A percentile compares a stretch with the other conserved stretches of the same genome.
phyloP scores from a whole-genome alignment of 306 rosid species.

The Quercus engelmannii region DNA sequence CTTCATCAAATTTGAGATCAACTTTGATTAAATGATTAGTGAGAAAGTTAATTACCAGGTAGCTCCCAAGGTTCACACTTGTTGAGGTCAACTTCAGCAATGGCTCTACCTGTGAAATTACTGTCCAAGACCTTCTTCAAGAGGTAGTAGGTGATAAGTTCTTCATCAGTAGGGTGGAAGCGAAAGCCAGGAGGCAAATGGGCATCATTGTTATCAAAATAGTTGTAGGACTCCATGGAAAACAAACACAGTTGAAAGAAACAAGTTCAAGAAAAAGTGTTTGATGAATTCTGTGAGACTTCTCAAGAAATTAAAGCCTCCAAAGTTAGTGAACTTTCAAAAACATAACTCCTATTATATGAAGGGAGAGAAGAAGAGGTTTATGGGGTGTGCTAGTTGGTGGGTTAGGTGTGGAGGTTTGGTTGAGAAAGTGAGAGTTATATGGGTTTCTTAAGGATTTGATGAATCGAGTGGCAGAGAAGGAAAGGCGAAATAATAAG shows the following conservation, averaged over 20 bases:
- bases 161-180: conserved; percentile 97
- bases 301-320: neutral
- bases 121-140: conserved; percentile 81
- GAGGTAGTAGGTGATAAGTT: conserved; percentile 82
- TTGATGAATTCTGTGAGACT: neutral
- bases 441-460: conserved; percentile 48
- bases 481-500: conserved; percentile 31
- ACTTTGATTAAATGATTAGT: neutral
- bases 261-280: neutral
- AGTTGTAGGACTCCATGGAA: conserved; percentile 29
- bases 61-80: conserved; percentile 99
- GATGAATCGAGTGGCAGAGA: conserved; percentile 53
- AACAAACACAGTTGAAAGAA: neutral
- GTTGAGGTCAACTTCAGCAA: conserved; percentile 95
- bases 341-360: too few relatives aligned
- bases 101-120: conserved; percentile 74
- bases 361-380: conserved; percentile 4
- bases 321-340: neutral
- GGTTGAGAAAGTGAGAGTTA: conserved; percentile 21
- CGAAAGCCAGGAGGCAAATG: conserved; percentile 91
- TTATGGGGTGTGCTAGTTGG: conserved; percentile 1
- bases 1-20: neutral
- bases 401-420: conserved; percentile 3
- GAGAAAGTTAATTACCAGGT: conserved; percentile 46
- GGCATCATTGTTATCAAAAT: conserved; percentile 21